Conservation (phyloP, 345 rosid genomes). For the Psidium friedrichsthalianum region DNA sequence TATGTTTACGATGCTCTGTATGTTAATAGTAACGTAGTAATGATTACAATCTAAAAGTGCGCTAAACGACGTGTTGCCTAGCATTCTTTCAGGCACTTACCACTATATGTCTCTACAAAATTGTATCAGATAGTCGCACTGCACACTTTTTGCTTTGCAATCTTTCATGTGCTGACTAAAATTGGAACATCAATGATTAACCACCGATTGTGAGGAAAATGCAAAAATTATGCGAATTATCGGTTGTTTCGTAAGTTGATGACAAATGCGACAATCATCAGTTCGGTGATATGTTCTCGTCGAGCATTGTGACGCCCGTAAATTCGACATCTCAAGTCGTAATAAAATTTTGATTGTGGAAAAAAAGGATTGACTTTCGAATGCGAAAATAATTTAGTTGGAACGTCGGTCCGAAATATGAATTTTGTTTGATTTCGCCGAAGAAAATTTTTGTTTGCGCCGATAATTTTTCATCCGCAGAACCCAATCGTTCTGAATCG, state of each 20-base stretch:
- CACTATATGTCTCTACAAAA: background rate
- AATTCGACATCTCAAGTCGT: no score
- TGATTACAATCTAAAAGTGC: background rate
- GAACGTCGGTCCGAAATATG: no score
- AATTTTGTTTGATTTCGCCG: no score
- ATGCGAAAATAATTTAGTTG: no score
- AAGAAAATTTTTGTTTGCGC: no score
- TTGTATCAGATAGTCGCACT: rapidly evolving
- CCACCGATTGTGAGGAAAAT: rapidly evolving
- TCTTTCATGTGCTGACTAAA: background rate
- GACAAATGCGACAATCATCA: background rate
- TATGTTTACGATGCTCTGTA: no score
- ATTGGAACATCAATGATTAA: rapidly evolving
- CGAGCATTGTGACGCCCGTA: background rate
- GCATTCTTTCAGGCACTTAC: background rate
- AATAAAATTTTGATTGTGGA: no score
- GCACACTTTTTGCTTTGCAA: background rate
- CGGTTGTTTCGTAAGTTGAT: background rate
- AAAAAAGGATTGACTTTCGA: no score
- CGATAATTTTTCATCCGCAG: no score
- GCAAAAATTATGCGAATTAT: background rate
- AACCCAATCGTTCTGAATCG: no score
- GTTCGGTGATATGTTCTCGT: rapidly evolving
- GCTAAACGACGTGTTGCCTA: background rate
- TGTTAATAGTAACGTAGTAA: background rate